Percentiles rank a stretch among this genome's conserved stretches.
Conservation (phyloP, 805 yeast genomes). For the Metschnikowia reukaufii region DNA sequence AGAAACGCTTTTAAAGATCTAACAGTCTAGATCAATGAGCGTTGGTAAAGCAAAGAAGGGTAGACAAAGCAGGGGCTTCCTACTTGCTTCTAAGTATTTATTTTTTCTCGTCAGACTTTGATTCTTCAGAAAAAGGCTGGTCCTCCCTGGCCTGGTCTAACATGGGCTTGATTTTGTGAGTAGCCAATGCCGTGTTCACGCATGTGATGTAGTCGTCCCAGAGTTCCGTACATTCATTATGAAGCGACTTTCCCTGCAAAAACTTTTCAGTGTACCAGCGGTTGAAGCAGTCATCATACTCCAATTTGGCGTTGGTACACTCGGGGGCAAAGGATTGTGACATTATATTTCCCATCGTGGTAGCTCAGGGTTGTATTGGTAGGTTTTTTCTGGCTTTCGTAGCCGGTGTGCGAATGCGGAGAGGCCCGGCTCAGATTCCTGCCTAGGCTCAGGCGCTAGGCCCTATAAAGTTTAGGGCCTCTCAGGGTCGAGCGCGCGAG, state of each 20-base stretch:
- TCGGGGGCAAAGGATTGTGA: constrained; percentile 92
- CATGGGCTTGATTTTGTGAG: constrained; percentile 77
- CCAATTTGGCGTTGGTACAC: constrained; percentile 81
- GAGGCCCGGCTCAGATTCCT: not conserved
- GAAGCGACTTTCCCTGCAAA: constrained; percentile 49
- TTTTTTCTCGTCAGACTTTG: constrained; percentile 1
- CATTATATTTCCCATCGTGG: constrained; percentile 44
- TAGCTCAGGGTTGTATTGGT: not conserved
- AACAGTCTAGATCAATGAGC: not conserved
- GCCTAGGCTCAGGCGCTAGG: too few relatives aligned
- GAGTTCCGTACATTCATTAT: constrained; percentile 86
- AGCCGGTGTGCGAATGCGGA: not conserved
- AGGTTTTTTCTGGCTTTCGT: not conserved
- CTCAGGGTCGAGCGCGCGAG: too few relatives aligned
- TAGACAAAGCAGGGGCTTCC: not conserved
- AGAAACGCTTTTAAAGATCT: too few relatives aligned
- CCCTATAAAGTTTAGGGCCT: too few relatives aligned
- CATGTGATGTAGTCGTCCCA: constrained; percentile 92
- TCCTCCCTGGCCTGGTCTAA: constrained; percentile 87
- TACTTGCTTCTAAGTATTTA: not conserved
- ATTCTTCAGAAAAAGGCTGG: constrained; percentile 60
- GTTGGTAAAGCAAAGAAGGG: too few relatives aligned
- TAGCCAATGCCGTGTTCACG: constrained; percentile 66
- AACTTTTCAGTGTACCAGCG: constrained; percentile 90
- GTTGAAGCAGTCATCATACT: constrained; percentile 91